Evolutionary conservation across 345 rosid species (phyloP).

Genomic region (Eutrema heterophyllum): DNA sequence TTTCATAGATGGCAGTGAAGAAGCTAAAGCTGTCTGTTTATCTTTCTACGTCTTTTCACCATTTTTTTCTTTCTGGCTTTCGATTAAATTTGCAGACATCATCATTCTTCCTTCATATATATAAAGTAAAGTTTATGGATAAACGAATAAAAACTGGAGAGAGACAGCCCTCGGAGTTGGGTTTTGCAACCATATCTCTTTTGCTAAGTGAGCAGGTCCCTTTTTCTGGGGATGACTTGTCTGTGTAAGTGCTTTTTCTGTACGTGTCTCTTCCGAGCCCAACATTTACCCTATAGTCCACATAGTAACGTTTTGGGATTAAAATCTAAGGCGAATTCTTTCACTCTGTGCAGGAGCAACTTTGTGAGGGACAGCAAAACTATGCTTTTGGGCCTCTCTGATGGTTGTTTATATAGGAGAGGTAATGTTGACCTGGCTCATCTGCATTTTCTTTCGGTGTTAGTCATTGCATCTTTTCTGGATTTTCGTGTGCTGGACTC

Average conservation of each 20-base stretch:
- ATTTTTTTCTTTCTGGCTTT: background rate
- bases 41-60: background rate
- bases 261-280: slow-evolving; percentile 6
- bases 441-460: background rate
- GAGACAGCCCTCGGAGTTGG: slow-evolving; percentile 66
- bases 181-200: slow-evolving; percentile 60
- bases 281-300: background rate
- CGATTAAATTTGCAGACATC: slow-evolving; percentile 59
- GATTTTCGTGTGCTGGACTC: background rate
- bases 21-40: background rate
- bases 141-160: slow-evolving; percentile 61
- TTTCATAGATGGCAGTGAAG: too few relatives aligned
- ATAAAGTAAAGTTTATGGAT: slow-evolving; percentile 76
- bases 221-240: slow-evolving; percentile 56
- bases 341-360: slow-evolving; percentile 63
- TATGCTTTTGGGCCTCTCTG: slow-evolving; percentile 84
- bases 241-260: slow-evolving; percentile 56
- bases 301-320: background rate
- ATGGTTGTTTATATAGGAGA: slow-evolving; percentile 86
- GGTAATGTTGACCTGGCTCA: slow-evolving; percentile 44
- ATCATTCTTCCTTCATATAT: slow-evolving; percentile 76
- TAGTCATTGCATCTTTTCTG: background rate
- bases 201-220: slow-evolving; percentile 86
- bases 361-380: slow-evolving; percentile 69
- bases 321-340: slow-evolving; percentile 4